These are phyloP conservation scores for Ascochyta rabiei DNA, from an alignment of 2,329 filamentous ascomycete species.

Conservation along the genomic window DNA sequence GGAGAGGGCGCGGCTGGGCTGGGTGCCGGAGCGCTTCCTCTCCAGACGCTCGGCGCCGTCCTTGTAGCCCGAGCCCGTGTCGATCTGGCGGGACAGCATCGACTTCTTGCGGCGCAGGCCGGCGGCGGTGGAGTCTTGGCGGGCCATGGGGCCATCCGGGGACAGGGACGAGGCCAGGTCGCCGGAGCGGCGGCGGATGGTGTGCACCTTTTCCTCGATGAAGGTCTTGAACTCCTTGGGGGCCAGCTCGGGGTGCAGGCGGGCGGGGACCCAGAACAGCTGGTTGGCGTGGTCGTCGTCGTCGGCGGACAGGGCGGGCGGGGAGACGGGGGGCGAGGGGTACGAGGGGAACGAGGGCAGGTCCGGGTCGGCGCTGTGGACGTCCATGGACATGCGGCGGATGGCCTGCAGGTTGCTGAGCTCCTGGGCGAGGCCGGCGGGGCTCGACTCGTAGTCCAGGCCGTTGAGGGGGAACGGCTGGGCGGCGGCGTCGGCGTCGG, in stretches of 20 bases:
- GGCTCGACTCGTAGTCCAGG: slow-evolving; percentile 87
- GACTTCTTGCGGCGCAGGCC: slow-evolving; percentile 87
- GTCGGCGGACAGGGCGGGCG: slow-evolving; percentile 71
- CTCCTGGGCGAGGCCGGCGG: slow-evolving; percentile 88
- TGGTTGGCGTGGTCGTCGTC: slow-evolving; percentile 90
- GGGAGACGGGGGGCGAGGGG: slow-evolving; percentile 70
- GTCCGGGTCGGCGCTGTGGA: slow-evolving; percentile 73
- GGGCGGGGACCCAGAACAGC: slow-evolving; percentile 93
- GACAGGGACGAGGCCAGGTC: slow-evolving; percentile 66
- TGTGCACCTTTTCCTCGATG: slow-evolving; percentile 88
- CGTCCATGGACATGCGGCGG: slow-evolving; percentile 93
- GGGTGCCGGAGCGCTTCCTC: slow-evolving; percentile 68
- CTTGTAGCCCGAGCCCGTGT: slow-evolving; percentile 75
- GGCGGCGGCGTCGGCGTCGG: slow-evolving; percentile 53
- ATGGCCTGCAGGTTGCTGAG: slow-evolving; percentile 90
- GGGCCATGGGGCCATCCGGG: slow-evolving; percentile 59
- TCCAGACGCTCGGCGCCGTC: slow-evolving; percentile 84
- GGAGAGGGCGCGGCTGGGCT: slow-evolving; percentile 57
- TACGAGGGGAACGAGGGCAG: slow-evolving; percentile 71
- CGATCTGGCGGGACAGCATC: slow-evolving; percentile 91
- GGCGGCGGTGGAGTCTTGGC: slow-evolving; percentile 62
- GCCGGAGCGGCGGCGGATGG: slow-evolving; percentile 82
- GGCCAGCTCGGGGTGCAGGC: slow-evolving; percentile 91
- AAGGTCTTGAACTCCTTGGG: slow-evolving; percentile 97
- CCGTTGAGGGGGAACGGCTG: slow-evolving; percentile 77